Base-by-base conservation (phyloP, 306 rosid species). In the Begonia masoniana region DNA sequence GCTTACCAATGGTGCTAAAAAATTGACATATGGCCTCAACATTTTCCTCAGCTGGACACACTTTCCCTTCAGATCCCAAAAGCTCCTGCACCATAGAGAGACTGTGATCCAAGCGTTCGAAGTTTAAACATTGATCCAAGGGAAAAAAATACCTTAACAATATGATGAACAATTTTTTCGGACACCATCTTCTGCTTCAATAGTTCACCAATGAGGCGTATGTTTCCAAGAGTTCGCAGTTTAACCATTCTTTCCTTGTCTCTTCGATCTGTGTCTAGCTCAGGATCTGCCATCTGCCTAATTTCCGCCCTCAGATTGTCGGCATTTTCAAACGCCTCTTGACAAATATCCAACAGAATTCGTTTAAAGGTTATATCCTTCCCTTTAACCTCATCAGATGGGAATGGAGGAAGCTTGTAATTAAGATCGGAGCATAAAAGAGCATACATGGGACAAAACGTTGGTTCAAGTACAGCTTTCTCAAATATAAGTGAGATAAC, bases 1-100 rank as follows among this genome's bases (percentile, higher is more conserved):
- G 94, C 79, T 83, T 83, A 55, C 96, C 96, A 13, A 87, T 83
- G 19, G 91, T 87, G 83, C 61, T 83, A 51, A 87, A 81, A 67
- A 87, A 87, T 11, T 83, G 94, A 73, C 96, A 56, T 47, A 63
- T 68, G 50, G 78, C 71, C 64, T 73, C 78, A 23, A 73, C 74
- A 56, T 73, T 73, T 67, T 68, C 78, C 60, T 73, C 74, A 42
- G 71, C 68, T 8, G 78, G 78, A 56, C 71, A 60, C 46, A 39
- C n/a, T 42, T 59, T 68, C 7, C 8, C 51, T 49, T 73, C 78
- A 17, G 54, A 35, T 47, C 70, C 74, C 64, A 73, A 55, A 65
- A 73, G 71, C 52, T 68, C 74, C 78, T 63, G 54, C 12, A 15
- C 13, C 11, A 43, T 31, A 5, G 9, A 31, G 39, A 31, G 39